These are phyloP conservation scores for Emergomyces africanus DNA, from an alignment of 2,329 filamentous ascomycete genomes.

Conservation along the genomic window DNA sequence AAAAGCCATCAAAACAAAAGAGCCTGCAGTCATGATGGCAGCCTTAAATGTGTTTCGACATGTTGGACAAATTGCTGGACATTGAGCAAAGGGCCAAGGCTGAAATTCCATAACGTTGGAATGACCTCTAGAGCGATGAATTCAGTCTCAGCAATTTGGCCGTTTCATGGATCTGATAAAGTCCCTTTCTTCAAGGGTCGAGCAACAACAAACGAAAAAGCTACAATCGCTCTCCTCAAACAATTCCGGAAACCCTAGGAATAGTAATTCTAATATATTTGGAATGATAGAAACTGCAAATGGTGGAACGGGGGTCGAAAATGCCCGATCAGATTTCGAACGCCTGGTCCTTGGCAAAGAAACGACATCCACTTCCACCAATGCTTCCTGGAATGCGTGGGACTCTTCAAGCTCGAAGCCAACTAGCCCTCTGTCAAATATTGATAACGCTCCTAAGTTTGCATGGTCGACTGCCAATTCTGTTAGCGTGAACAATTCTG, in stretches of 20 bases:
- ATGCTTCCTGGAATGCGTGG: conserved; percentile 22
- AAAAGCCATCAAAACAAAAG: conserved; percentile 91
- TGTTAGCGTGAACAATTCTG: conserved; percentile 11
- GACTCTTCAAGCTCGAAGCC: conserved; percentile 19
- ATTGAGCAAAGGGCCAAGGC: conserved; percentile 75
- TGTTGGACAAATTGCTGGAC: conserved; percentile 67
- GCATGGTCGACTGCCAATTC: conserved; percentile 29
- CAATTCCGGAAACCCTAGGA: conserved; percentile 32
- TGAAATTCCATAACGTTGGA: conserved; percentile 84
- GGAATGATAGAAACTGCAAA: conserved; percentile 15
- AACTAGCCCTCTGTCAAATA: conserved; percentile 14
- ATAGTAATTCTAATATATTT: conserved; percentile 16
- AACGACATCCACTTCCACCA: conserved; percentile 24
- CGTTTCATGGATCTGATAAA: conserved; percentile 84
- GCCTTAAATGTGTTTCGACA: conserved; percentile 73
- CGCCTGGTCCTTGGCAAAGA: conserved; percentile 68
- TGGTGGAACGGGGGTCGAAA: conserved; percentile 42
- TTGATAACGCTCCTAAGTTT: conserved; percentile 25
- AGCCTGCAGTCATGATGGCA: conserved; percentile 95
- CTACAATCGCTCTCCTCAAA: conserved; percentile 65
- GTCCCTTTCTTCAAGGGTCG: conserved; percentile 62
- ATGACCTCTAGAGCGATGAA: conserved; percentile 87
- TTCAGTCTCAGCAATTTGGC: conserved; percentile 79
- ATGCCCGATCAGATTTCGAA: conserved; percentile 64
- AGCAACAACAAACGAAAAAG: conserved; percentile 79